Evolutionary conservation across 1,139 yeast species (phyloP), one percentile per base, ranked within the genome.

Genomic region (Magnusiomyces suaveolens): DNA sequence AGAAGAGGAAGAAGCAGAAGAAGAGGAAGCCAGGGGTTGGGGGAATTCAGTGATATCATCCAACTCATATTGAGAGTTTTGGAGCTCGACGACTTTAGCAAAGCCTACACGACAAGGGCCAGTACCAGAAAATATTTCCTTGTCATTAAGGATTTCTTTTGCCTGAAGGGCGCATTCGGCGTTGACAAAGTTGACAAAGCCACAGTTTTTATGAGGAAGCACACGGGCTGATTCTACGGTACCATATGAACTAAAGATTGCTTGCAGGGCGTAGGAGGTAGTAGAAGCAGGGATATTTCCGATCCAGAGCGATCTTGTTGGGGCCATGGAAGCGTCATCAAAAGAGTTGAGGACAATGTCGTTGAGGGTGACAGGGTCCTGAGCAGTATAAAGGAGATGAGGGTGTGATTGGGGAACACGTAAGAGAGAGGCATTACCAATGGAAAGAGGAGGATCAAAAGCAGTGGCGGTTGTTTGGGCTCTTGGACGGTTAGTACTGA

Each of bases 151-250:
- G 51, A 76, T 80, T 3, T 86, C 84, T 64, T 83, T 83, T 51
- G 95, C 87, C 49, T 76, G 78, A 76, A 86, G 81, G 14, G 97
- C 95, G 44, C 82, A 74, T 50, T 87, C 96, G 16, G 85, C 72
- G 43, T 77, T 74, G 2, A 79, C 75, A 69, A 87, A 89, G 67
- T 86, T 94, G 36, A 87, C 83, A 59, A 88, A 75, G 0, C 94
- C 94, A 63, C 78, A 73, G 55, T 75, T 75, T 52, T 76, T 72
- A 52, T 76, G 76, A 36, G 73, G 69, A 53, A 79, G 66, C 23
- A 88, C 76, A 54, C 89, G 77, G 8, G 89, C 83, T 43, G 82
- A 74, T 53, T 73, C 68, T 21, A 83, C 74, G 12, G 72, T 69
- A 16, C 89, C 89, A 66, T 78, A 83, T 48, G 76, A 66, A 56